phyloP scores from a whole-genome alignment of 192 early-diverging fungal genomes.

The Coemansia guatemalensis region DNA sequence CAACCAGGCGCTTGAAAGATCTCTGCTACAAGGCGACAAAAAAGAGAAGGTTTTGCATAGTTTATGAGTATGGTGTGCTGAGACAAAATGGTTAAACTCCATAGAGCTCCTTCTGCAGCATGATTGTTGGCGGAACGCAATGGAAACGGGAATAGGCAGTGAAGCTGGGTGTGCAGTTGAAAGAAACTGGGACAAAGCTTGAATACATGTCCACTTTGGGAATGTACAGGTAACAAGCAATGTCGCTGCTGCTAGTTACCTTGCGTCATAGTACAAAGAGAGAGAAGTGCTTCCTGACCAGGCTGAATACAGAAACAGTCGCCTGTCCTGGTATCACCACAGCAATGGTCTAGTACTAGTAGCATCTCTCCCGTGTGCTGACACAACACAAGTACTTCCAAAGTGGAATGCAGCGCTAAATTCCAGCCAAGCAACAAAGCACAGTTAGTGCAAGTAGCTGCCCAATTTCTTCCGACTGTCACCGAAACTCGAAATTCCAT shows the following conservation, averaged over 20 bases:
- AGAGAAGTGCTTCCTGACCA: neutral
- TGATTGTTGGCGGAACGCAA: neutral
- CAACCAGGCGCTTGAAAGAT: constrained; percentile 90
- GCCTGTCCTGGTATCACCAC: neutral
- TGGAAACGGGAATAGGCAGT: neutral
- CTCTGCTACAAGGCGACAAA: constrained; percentile 31
- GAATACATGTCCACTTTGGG: neutral
- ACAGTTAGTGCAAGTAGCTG: neutral
- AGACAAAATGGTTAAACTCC: neutral
- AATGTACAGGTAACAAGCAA: neutral
- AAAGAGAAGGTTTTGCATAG: neutral
- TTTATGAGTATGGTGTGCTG: neutral
- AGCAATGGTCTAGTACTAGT: neutral
- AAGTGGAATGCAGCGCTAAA: neutral
- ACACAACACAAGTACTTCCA: neutral
- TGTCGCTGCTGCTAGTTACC: neutral
- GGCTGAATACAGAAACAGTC: neutral
- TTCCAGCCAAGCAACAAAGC: neutral
- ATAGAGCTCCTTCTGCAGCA: neutral
- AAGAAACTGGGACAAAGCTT: neutral
- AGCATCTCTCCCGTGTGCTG: neutral
- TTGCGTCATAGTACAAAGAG: neutral
- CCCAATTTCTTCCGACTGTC: neutral
- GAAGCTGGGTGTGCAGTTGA: neutral
- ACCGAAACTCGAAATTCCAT: neutral